Base-by-base conservation (phyloP, 2,329 filamentous ascomycete genomes). In the Aschersonia sp. region DNA sequence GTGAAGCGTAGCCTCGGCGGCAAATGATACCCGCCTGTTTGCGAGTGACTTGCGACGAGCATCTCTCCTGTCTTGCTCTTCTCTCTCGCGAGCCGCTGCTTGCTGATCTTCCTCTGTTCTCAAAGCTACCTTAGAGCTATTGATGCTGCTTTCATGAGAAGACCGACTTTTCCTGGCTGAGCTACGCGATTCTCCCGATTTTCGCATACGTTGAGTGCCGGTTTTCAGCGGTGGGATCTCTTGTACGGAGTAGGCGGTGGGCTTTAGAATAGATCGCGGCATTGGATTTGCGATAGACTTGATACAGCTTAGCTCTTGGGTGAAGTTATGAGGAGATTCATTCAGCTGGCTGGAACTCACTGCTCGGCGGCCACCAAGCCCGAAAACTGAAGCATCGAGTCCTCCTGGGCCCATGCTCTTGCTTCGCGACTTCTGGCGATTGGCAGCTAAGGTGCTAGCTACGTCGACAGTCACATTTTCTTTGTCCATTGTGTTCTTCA, bases 341-440 rank as follows among this genome's bases (percentile, higher is more conserved):
- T 32, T 4, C 31, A 14, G 29, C 22, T 35, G 32, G 43, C 9
- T 2, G 41, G 8, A 41, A 49, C 71, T 59, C 75, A 92, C 87
- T 69, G 87, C 84, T 63, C 85, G 78, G 56, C 85, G 73, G 62
- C 94, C 94, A 35, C 85, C 86, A 58, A 73, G 77, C 43, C 76
- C 77, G 58, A 83, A 76, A 62, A 84, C 88, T 48, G 94, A 72
- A 49, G 83, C 82, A 70, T 94, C 88, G 43, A 95, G 67, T 30
- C 89, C 88, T 45, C 90, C 92, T 12, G 92, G 90, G 2, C 92
- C 92, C 55, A 98, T 82, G 66, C 90, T 97, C 71, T 95, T 97
- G 67, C 90, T 95, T 54, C 92, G 81, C 49, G 83, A 85, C 67
- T 88, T 90, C 67, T 74, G 76, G 52, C 74, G 70, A 58, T 64